phyloP scores from a whole-genome alignment of 2,329 filamentous ascomycete species.

The Pseudogymnoascus sp. region DNA sequence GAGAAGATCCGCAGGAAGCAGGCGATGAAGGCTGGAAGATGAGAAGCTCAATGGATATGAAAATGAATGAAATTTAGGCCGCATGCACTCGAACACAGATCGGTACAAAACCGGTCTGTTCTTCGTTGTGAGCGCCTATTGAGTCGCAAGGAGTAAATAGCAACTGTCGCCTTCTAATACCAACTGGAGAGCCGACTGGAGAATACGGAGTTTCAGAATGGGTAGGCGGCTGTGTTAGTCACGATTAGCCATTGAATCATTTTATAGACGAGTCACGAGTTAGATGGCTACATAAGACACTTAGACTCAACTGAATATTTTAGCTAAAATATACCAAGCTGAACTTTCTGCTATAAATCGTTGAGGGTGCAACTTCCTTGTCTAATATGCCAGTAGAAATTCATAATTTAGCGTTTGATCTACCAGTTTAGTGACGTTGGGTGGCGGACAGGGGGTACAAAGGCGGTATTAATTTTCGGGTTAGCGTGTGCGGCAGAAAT shows the following conservation, averaged over 20 bases:
- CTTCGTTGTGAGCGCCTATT: not conserved
- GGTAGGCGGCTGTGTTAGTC: not conserved
- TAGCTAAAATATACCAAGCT: not conserved
- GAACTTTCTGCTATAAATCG: not conserved
- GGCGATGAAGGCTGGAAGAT: not conserved
- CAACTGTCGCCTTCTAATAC: not conserved
- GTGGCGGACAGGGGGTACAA: not conserved
- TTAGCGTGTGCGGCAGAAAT: not conserved
- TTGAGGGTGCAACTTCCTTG: not conserved
- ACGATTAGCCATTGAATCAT: not conserved
- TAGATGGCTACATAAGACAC: not conserved
- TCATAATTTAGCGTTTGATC: not conserved
- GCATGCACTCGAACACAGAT: not conserved
- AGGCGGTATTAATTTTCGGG: not conserved
- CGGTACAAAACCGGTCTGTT: not conserved
- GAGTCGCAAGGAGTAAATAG: not conserved
- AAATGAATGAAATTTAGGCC: not conserved
- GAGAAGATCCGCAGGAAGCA: constrained; percentile 52
- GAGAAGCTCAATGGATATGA: not conserved
- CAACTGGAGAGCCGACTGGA: too few relatives aligned
- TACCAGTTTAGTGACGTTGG: not conserved
- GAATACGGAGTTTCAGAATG: constrained; percentile 5
- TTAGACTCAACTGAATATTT: not conserved
- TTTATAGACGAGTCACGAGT: constrained; percentile 1
- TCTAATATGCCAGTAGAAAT: not conserved